Percentiles rank a stretch among this genome's conserved stretches.
These are phyloP conservation scores for Tilletia caries DNA, from an alignment of 1,284 basidiomycete genomes.

Conservation along the genomic window DNA sequence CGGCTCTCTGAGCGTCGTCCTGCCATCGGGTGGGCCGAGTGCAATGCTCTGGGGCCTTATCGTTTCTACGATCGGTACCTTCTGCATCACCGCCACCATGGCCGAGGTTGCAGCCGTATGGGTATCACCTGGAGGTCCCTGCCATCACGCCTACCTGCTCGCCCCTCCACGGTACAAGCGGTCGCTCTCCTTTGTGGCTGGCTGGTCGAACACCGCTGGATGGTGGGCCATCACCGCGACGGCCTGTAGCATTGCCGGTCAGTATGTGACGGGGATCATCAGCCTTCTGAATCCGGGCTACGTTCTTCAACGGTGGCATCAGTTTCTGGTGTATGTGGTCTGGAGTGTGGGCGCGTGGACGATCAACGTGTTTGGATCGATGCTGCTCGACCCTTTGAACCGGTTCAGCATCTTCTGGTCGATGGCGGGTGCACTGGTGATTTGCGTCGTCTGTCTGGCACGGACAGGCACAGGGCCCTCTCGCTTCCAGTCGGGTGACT, in stretches of 20 bases:
- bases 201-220: slow-evolving; percentile 45
- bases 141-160: slow-evolving; percentile 54
- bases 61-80: slow-evolving; percentile 49
- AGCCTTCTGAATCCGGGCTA: slow-evolving; percentile 52
- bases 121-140: slow-evolving; percentile 54
- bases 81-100: slow-evolving; percentile 51
- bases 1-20: slow-evolving; percentile 39
- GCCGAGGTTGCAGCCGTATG: slow-evolving; percentile 49
- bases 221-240: slow-evolving; percentile 55
- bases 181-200: slow-evolving; percentile 41
- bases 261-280: slow-evolving; percentile 54
- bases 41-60: slow-evolving; percentile 55
- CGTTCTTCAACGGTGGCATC: slow-evolving; percentile 38
- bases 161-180: slow-evolving; percentile 43
- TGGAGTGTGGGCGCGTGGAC: slow-evolving; percentile 34
- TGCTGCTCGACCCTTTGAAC: slow-evolving; percentile 31
- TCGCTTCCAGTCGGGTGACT: slow-evolving; percentile 53
- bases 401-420: slow-evolving; percentile 43
- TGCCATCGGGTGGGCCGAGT: slow-evolving; percentile 53
- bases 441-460: slow-evolving; percentile 55
- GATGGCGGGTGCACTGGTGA: slow-evolving; percentile 52
- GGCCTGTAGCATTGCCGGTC: slow-evolving; percentile 36
- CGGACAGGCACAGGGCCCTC: slow-evolving; percentile 34
- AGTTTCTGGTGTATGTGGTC: slow-evolving; percentile 40
- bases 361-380: slow-evolving; percentile 41